Evolutionary conservation across 306 rosid species (phyloP), one percentile per base, ranked within the genome.

Genomic region (Nissolia schottii): DNA sequence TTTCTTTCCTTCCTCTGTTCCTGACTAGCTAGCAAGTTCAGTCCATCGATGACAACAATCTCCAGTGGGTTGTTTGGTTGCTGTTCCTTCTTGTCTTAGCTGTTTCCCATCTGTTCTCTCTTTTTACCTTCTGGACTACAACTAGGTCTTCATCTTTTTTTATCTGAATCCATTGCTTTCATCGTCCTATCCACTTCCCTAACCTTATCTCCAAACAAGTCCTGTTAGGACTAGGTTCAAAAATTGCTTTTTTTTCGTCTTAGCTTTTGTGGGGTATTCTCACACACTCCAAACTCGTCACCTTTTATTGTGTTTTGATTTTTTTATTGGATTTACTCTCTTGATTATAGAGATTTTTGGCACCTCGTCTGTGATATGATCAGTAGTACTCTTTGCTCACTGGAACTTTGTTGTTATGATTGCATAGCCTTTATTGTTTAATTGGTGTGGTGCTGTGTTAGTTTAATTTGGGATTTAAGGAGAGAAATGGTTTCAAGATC

Each of bases 401-500:
- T 40, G 41, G 35, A n/a, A 34, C 48, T 40, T 38, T 73, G 63
- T 58, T 31, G 14, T 31, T 29, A 77, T 50, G 55, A 13, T 22
- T 56, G 50, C 9, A 14, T 77, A 62, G 84, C 48, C 18, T 46
- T 22, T 66, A 59, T 73, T 71, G 62, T 57, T 71, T 72, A 53
- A 16, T 32, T 16, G 18, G 24, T 31, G 48, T 58, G 12, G 27
- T 28, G 43, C 58, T 70, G 24, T 29, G 45, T 57, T 70, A 28
- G 50, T 41, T 23, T 22, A 35, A 38, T 23, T 25, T 15, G 54
- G 45, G 38, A 2, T 54, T 46, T n/a, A n/a, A n/a, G n/a, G n/a
- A 54, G 28, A 27, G 32, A 15, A 27, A 89, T 89, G 95, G 89
- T 83, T 38, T 89, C 95, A 11, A 89, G 79, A 78, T 89, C 95